Base-by-base conservation (phyloP, 805 yeast species). In the Kazachstania viticola region DNA sequence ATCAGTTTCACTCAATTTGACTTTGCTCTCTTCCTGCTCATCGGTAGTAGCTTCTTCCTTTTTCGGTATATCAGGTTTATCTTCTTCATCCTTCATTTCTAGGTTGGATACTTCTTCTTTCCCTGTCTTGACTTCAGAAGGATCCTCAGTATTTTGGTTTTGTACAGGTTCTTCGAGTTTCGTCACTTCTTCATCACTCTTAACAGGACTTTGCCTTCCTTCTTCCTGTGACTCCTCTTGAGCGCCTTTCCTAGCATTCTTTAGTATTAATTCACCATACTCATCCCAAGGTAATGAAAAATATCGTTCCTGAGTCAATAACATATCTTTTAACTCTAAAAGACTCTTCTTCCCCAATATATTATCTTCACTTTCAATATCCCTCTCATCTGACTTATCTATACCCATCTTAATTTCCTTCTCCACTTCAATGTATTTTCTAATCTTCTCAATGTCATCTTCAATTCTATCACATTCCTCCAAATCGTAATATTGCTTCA, bases 391-490 rank as follows among this genome's bases (percentile, higher is more conserved):
- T 13, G 17, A 22, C 8, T 9, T 28, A n/a, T 28, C 28, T 3
- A 7, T 23, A 6, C 12, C 17, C 6, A 9, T 9, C 9, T 30
- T 19, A 23, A 24, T 7, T 19, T 8, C 19, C 3, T 28, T 14
- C 11, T 19, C 27, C n/a, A n/a, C n/a, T n/a, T n/a, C n/a, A 18
- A 29, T 21, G 11, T 12, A 11, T 19, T 14, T 13, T 23, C 18
- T 22, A 14, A 16, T 7, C 23, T 12, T 21, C 5, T 23, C 15
- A 15, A 32, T 14, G 14, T 48, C 52, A 28, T 60, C 60, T 36
- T 71, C 84, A 15, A 75, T 39, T 17, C 62, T 67, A 37, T 78
- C 84, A 8, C 78, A 57, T 16, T 69, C 71, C 5, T 65, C 61
- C 31, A 80, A 54, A 43, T 80, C 66, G 47, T 78, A 82, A 23